A percentile compares a stretch with the other conserved stretches of the same genome.
phyloP scores from a whole-genome alignment of 2,329 filamentous ascomycete species.

The Pseudopithomyces maydicus region DNA sequence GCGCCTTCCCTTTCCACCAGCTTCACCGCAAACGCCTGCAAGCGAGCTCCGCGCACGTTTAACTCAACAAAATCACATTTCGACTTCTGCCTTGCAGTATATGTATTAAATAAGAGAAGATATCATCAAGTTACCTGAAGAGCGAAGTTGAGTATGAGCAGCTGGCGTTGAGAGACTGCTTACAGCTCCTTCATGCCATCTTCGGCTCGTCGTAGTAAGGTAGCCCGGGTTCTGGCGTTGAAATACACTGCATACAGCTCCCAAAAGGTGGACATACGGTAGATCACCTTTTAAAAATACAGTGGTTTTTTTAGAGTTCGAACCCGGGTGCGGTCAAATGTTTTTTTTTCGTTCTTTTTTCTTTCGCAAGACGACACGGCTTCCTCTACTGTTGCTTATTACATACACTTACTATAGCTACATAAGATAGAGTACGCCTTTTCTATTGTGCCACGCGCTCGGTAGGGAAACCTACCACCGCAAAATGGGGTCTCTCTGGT shows the following conservation, averaged over 20 bases:
- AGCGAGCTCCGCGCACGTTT: not conserved
- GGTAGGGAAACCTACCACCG: too few species aligned
- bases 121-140: not conserved
- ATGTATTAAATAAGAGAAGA: not conserved
- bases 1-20: not conserved
- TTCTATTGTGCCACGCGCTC: too few species aligned
- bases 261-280: not conserved
- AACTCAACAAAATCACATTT: not conserved
- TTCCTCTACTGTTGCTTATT: too few species aligned
- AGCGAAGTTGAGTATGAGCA: not conserved
- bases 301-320: not conserved
- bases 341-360: not conserved
- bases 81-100: not conserved
- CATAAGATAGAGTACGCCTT: too few species aligned
- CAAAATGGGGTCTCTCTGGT: too few species aligned
- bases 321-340: not conserved
- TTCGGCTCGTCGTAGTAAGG: not conserved
- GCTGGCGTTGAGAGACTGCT: not conserved
- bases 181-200: not conserved
- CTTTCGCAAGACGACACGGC: not conserved
- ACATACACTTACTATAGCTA: too few species aligned
- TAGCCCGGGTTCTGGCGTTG: not conserved
- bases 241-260: not conserved
- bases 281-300: not conserved
- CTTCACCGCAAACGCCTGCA: not conserved